Evolutionary conservation across 176 grass and related monocot species (phyloP).

Genomic region (Thalia dealbata): DNA sequence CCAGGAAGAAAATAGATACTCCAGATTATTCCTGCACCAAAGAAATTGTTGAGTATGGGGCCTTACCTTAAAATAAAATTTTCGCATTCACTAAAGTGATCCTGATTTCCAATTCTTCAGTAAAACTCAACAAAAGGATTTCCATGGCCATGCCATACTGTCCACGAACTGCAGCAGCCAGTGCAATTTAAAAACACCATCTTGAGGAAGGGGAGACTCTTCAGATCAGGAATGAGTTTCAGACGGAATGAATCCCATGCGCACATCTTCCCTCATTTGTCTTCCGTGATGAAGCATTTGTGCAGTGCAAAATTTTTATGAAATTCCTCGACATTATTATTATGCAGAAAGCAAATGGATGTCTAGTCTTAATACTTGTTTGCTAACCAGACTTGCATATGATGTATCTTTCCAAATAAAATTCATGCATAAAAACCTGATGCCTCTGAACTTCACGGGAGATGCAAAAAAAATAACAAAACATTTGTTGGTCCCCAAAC

Average conservation of each 20-base stretch:
- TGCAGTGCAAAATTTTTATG: background rate
- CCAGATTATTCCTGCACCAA: slow-evolving; percentile 88
- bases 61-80: slow-evolving; percentile 55
- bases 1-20: slow-evolving; percentile 67
- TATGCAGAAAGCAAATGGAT: background rate
- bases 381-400: background rate
- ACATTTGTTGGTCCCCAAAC: background rate
- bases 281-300: background rate
- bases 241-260: background rate
- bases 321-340: background rate
- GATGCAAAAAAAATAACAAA: background rate
- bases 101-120: slow-evolving; percentile 33
- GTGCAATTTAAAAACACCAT: background rate
- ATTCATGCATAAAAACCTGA: background rate
- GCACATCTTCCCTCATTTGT: background rate
- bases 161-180: background rate
- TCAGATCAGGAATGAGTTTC: background rate
- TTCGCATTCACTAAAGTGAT: slow-evolving; percentile 46
- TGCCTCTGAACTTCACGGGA: background rate
- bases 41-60: slow-evolving; percentile 95
- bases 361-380: background rate
- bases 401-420: background rate
- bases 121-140: slow-evolving; percentile 27
- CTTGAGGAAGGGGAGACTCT: background rate
- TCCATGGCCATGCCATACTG: background rate